phyloP scores from a whole-genome alignment of 2,329 filamentous ascomycete genomes.

The Colletotrichum higginsianum region DNA sequence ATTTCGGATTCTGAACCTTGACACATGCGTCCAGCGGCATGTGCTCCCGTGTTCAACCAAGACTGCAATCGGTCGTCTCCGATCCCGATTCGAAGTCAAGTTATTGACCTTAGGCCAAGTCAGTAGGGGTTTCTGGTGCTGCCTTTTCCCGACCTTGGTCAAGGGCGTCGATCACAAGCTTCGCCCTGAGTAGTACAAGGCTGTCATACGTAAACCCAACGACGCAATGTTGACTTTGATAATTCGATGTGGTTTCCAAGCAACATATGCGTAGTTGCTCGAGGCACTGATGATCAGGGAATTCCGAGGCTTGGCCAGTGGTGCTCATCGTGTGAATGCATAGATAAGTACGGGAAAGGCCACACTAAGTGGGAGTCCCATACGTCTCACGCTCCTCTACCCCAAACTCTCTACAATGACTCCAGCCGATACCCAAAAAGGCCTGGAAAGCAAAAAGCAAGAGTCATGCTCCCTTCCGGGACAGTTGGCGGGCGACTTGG shows the following conservation, averaged over 20 bases:
- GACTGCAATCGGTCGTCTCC: neutral
- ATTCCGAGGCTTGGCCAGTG: neutral
- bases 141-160: neutral
- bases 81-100: too few relatives aligned
- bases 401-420: constrained; percentile 8
- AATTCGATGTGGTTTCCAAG: neutral
- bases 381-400: neutral
- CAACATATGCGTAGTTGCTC: neutral
- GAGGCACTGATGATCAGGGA: neutral
- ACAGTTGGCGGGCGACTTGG: constrained; percentile 43
- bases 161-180: neutral
- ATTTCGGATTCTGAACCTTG: constrained; percentile 3
- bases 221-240: neutral
- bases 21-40: constrained; percentile 3
- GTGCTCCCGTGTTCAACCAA: neutral
- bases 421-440: constrained; percentile 6
- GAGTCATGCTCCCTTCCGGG: constrained; percentile 16
- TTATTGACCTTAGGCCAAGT: neutral
- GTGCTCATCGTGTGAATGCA: neutral
- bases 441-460: neutral
- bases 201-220: neutral
- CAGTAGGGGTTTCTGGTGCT: neutral
- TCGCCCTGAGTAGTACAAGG: neutral
- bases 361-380: neutral
- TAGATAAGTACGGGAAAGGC: constrained; percentile 28